Percentiles rank a stretch among this genome's conserved stretches.
These are phyloP conservation scores for Ophiostoma triangulosporum DNA, from an alignment of 2,329 filamentous ascomycete genomes.

Conservation along the genomic window DNA sequence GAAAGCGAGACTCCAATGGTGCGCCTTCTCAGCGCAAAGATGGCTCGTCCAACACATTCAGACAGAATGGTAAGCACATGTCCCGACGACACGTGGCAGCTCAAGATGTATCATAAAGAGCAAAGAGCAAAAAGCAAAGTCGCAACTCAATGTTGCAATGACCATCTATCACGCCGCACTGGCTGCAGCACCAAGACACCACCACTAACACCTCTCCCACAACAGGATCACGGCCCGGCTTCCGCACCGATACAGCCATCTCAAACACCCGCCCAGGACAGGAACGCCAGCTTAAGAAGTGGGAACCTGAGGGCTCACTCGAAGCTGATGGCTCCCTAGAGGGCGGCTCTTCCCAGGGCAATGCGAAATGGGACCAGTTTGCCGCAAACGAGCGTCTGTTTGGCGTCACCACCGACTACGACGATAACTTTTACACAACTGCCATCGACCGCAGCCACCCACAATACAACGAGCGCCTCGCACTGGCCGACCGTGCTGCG, in stretches of 20 bases:
- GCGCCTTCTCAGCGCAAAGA: constrained; percentile 24
- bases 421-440: constrained; percentile 92
- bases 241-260: constrained; percentile 82
- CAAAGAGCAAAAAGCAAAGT: too few relatives aligned
- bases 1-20: constrained; percentile 19
- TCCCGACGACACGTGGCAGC: background rate
- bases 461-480: constrained; percentile 63
- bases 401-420: constrained; percentile 77
- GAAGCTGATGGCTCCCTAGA: constrained; percentile 61
- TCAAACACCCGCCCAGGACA: constrained; percentile 56
- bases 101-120: background rate
- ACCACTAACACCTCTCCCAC: background rate
- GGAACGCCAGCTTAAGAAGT: constrained; percentile 68
- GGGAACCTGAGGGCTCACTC: constrained; percentile 56
- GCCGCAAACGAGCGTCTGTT: constrained; percentile 78
- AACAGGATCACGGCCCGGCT: constrained; percentile 51
- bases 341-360: constrained; percentile 28
- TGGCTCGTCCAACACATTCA: constrained; percentile 18
- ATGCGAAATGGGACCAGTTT: constrained; percentile 78
- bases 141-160: background rate
- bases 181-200: background rate
- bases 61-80: constrained; percentile 26
- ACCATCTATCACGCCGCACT: background rate
- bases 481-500: constrained; percentile 69
- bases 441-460: constrained; percentile 74